Base-by-base conservation (phyloP, 2,329 filamentous ascomycete genomes). In the Pseudopithomyces chartarum region DNA sequence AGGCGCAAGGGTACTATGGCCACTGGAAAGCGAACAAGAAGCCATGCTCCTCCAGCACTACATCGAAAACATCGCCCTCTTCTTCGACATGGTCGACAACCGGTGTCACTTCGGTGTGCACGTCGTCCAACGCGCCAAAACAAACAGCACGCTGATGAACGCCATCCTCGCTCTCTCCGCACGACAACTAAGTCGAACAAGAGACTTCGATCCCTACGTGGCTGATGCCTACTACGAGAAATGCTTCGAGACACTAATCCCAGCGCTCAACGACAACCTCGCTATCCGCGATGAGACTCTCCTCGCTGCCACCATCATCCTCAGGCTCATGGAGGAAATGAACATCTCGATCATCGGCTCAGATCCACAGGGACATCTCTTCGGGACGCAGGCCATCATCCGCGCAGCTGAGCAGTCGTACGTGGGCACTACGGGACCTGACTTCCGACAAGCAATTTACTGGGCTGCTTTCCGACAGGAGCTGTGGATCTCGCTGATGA, bases 161-260 rank as follows among this genome's bases (percentile, higher is more conserved):
- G 77, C 77, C 22, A 74, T 79, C 23, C 63, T 79, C 48, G 77
- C 77, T 19, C 58, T 79, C 29, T 78, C 77, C 20, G 77, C 77
- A 17, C 75, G 76, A 26, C 76, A 79, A 54, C 63, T 79, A 13
- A 78, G 76, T 55, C 72, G 74, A 6, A 78, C 73, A 10, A 67
- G 69, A 1, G 61, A 67, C 13, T 78, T 78, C 48, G 75, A 79
- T 53, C 68, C 77, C 6, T 76, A 73, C 46, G 72, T 78, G 11
- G 76, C 77, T 6, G 77, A 78, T 58, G 73, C 74, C 3, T 78
- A 79, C 54, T 78, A 78, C 44, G 73, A 78, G 55, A 67, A 68
- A 4, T 79, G 77, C 52, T 73, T 79, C 26, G 65, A 75, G 23
- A 77, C 73, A 2, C 53, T 79, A 17, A 79, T 79, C 2, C 76